Evolutionary conservation across 495 filamentous ascomycete genomes (phyloP).

Genomic region (Lentithecium fluviatile): DNA sequence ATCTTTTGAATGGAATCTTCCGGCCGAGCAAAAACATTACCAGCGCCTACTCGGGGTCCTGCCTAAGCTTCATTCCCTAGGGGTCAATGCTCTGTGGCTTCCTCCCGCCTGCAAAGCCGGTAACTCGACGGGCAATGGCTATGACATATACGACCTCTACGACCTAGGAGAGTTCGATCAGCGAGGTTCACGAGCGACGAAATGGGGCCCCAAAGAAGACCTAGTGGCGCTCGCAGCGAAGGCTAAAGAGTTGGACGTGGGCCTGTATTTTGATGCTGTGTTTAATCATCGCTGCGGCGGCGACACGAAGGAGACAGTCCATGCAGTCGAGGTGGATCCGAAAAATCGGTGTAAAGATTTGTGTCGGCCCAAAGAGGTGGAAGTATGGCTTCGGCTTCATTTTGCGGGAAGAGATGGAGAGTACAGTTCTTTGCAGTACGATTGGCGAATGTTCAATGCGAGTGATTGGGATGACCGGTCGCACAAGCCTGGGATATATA

Average conservation of each 20-base stretch:
- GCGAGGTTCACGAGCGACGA: slow-evolving; percentile 59
- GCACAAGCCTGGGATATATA: slow-evolving; percentile 60
- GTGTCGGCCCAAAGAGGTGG: slow-evolving; percentile 57
- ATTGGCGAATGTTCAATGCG: slow-evolving; percentile 68
- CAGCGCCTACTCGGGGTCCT: slow-evolving; percentile 54
- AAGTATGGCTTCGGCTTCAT: slow-evolving; percentile 64
- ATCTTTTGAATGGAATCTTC: slow-evolving; percentile 72
- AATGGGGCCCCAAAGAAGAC: slow-evolving; percentile 67
- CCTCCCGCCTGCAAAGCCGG: slow-evolving; percentile 70
- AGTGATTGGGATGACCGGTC: slow-evolving; percentile 63
- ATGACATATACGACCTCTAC: slow-evolving; percentile 73
- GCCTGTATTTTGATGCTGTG: slow-evolving; percentile 69
- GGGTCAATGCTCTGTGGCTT: slow-evolving; percentile 66
- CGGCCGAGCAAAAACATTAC: slow-evolving; percentile 63
- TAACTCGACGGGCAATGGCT: slow-evolving; percentile 61
- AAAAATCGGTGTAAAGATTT: slow-evolving; percentile 55
- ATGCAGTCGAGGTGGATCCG: slow-evolving; percentile 56
- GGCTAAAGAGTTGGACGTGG: slow-evolving; percentile 53
- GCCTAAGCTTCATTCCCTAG: slow-evolving; percentile 56
- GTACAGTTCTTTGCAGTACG: slow-evolving; percentile 61
- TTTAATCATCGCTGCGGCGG: slow-evolving; percentile 71
- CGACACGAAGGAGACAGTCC: slow-evolving; percentile 58
- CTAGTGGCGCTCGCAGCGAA: slow-evolving; percentile 52
- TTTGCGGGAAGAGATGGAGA: slow-evolving; percentile 57
- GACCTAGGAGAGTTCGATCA: slow-evolving; percentile 75